A percentile compares a stretch with the other conserved stretches of the same genome.
These are phyloP conservation scores for Rhodotorula toruloides DNA, from an alignment of 768 basidiomycete species.

Conservation along the genomic window DNA sequence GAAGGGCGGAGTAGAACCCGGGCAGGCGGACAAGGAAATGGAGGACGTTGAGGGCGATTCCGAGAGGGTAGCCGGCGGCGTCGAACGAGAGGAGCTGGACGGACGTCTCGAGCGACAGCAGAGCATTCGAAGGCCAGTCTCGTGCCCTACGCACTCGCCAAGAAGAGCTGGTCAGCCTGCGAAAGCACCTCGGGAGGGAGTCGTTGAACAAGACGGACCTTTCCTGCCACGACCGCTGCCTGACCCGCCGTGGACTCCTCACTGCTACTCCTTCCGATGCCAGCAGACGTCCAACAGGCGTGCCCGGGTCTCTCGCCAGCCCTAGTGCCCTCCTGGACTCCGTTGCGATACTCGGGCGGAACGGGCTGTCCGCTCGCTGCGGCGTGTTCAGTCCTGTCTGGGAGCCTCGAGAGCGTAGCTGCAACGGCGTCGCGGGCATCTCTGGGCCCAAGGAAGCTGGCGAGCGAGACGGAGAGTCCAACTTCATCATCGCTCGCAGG, in stretches of 20 bases:
- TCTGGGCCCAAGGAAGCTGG: too few species aligned
- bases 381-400: too few species aligned
- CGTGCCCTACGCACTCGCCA: neutral
- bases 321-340: neutral
- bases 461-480: too few species aligned
- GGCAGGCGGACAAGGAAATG: constrained; percentile 33
- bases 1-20: constrained; percentile 23
- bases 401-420: too few species aligned
- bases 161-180: neutral
- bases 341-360: neutral
- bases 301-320: neutral
- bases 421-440: too few species aligned
- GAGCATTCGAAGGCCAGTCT: constrained; percentile 25
- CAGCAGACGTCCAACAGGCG: neutral
- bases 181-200: too few species aligned
- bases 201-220: neutral
- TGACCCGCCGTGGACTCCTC: constrained; percentile 1
- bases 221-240: neutral
- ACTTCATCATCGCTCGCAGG: too few species aligned
- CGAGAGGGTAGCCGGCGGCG: constrained; percentile 31
- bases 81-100: constrained; percentile 32
- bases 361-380: neutral
- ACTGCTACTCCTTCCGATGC: neutral
- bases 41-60: constrained; percentile 13
- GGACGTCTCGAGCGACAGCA: constrained; percentile 29